These are phyloP conservation scores for Cladosporium sp. DNA, from an alignment of 2,329 filamentous ascomycete genomes.

Conservation along the genomic window DNA sequence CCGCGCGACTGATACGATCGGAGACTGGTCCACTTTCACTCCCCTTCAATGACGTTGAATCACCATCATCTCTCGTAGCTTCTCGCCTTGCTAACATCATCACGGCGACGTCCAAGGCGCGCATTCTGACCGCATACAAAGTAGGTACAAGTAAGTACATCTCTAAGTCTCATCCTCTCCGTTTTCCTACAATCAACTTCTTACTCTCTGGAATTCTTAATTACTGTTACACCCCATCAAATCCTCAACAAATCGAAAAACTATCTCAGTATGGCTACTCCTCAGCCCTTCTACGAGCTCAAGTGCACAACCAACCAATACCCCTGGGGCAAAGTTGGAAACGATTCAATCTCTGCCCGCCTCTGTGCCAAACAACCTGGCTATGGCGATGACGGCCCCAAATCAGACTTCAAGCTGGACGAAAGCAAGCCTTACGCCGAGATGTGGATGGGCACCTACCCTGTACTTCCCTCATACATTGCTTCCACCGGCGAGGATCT, in stretches of 20 bases:
- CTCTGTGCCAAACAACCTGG: conserved; percentile 57
- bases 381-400: conserved; percentile 27
- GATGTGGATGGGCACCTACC: conserved; percentile 74
- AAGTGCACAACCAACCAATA: conserved; percentile 58
- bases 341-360: conserved; percentile 59
- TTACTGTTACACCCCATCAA: not conserved
- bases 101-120: not conserved
- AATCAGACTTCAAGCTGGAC: conserved; percentile 57
- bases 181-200: not conserved
- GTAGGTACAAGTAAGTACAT: too few relatives aligned
- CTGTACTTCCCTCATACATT: conserved; percentile 61
- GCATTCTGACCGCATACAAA: conserved; percentile 1
- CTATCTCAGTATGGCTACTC: conserved; percentile 35
- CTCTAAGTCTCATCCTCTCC: not conserved
- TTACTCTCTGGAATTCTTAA: not conserved
- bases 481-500: conserved; percentile 59
- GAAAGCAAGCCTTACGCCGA: conserved; percentile 61
- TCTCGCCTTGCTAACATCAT: conserved; percentile 6
- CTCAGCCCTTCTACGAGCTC: conserved; percentile 48
- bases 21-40: conserved; percentile 11
- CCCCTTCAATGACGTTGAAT: conserved; percentile 9
- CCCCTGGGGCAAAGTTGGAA: conserved; percentile 66
- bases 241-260: too few relatives aligned
- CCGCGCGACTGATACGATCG: conserved; percentile 1
- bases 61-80: conserved; percentile 6